Evolutionary conservation across 257 asterid genomes (phyloP).

Genomic region (Plantago ovata): DNA sequence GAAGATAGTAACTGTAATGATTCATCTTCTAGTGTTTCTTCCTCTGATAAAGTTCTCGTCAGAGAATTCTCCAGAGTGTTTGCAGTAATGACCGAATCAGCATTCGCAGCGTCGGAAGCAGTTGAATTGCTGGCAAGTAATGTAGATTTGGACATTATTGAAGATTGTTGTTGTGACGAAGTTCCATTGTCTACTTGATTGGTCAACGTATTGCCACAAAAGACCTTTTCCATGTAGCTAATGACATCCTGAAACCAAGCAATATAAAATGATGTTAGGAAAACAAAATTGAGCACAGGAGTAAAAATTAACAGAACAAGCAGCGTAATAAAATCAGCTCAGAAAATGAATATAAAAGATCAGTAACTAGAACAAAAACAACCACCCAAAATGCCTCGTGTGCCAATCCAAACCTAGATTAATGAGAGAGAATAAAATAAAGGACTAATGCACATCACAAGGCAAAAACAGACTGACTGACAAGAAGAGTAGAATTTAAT

Average conservation of each 20-base stretch:
- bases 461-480: neutral
- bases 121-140: slow-evolving; percentile 45
- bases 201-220: slow-evolving; percentile 42
- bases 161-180: slow-evolving; percentile 44
- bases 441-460: neutral
- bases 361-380: neutral
- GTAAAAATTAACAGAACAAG: neutral
- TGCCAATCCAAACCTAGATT: slow-evolving; percentile 4
- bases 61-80: slow-evolving; percentile 47
- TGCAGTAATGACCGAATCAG: slow-evolving; percentile 46
- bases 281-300: slow-evolving; percentile 9
- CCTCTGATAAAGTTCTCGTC: slow-evolving; percentile 66
- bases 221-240: slow-evolving; percentile 72
- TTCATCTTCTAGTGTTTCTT: slow-evolving; percentile 79
- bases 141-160: slow-evolving; percentile 38
- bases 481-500: neutral
- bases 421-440: neutral
- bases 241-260: slow-evolving; percentile 65
- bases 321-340: neutral
- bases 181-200: slow-evolving; percentile 57
- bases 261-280: neutral
- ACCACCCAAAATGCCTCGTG: slow-evolving; percentile 1
- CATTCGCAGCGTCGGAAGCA: slow-evolving; percentile 40
- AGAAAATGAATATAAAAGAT: neutral
- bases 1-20: slow-evolving; percentile 57